These are phyloP conservation scores for Leishmania martiniquensis DNA, from an alignment of 208 protist species.

Conservation along the genomic window DNA sequence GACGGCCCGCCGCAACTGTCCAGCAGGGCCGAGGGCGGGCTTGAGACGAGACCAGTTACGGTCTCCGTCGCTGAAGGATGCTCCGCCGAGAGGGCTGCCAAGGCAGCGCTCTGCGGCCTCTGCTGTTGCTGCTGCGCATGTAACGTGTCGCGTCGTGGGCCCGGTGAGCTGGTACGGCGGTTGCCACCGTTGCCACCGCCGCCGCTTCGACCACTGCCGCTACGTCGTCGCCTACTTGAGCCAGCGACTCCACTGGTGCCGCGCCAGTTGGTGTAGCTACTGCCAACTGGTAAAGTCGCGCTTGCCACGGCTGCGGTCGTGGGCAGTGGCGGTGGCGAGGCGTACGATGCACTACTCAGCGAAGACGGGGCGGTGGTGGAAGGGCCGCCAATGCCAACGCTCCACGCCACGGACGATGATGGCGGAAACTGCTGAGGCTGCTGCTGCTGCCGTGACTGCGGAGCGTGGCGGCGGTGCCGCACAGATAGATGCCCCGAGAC, in stretches of 20 bases:
- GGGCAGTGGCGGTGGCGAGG: not conserved
- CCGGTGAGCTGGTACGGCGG: not conserved
- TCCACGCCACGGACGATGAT: not conserved
- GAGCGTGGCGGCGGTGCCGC: not conserved
- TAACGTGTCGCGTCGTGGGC: not conserved
- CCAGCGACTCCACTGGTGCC: not conserved
- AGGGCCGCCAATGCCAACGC: not conserved
- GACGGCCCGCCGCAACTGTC: not conserved
- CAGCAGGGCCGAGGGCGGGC: not conserved
- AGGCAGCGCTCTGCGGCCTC: not conserved
- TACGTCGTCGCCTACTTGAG: constrained; percentile 1
- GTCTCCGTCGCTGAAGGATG: not conserved
- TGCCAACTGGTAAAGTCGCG: not conserved
- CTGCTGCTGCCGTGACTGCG: not conserved
- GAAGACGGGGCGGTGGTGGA: constrained; percentile 1
- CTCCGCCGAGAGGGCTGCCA: not conserved
- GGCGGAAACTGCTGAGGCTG: not conserved
- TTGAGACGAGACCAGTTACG: not conserved
- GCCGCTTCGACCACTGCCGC: constrained; percentile 7
- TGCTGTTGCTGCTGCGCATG: constrained; percentile 6
- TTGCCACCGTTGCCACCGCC: constrained; percentile 4
- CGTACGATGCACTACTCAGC: not conserved
- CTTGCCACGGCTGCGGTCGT: not conserved
- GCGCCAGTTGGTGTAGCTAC: constrained; percentile 13
- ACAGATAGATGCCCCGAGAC: not conserved